These are phyloP conservation scores for Sechiopsis laciniata DNA, from an alignment of 306 rosid species.

Conservation along the genomic window DNA sequence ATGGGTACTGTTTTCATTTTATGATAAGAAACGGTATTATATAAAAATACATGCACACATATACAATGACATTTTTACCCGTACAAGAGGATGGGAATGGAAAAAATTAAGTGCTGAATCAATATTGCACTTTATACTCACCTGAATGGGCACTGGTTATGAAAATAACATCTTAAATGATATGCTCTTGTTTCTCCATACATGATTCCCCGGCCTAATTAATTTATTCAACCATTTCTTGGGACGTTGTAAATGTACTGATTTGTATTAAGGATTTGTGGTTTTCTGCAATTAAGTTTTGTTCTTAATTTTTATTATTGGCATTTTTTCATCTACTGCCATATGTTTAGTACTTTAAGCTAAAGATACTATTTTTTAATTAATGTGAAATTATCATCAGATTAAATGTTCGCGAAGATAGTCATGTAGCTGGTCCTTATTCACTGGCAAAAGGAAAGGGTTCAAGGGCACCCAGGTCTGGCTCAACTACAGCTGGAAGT, in stretches of 20 bases:
- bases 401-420: conserved; percentile 47
- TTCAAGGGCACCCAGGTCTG: conserved; percentile 64
- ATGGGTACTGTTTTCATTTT: not conserved
- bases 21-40: not conserved
- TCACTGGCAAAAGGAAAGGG: conserved; percentile 58
- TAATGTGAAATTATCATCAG: conserved; percentile 29
- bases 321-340: not conserved
- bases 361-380: not conserved
- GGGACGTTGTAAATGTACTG: not conserved
- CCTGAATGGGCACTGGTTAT: not conserved
- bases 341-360: conserved; percentile 3
- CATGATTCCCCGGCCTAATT: not conserved
- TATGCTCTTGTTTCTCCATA: not conserved
- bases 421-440: conserved; percentile 38
- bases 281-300: not conserved
- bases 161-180: not conserved
- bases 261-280: not conserved
- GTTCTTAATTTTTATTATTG: not conserved
- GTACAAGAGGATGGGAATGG: not conserved
- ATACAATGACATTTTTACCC: not conserved
- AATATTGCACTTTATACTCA: not conserved
- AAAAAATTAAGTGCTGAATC: not conserved
- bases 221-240: not conserved
- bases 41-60: not conserved
- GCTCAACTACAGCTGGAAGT: conserved; percentile 44